These are phyloP conservation scores for Ceratobasidium sp. DNA, from an alignment of 1,284 basidiomycete genomes.

Conservation along the genomic window DNA sequence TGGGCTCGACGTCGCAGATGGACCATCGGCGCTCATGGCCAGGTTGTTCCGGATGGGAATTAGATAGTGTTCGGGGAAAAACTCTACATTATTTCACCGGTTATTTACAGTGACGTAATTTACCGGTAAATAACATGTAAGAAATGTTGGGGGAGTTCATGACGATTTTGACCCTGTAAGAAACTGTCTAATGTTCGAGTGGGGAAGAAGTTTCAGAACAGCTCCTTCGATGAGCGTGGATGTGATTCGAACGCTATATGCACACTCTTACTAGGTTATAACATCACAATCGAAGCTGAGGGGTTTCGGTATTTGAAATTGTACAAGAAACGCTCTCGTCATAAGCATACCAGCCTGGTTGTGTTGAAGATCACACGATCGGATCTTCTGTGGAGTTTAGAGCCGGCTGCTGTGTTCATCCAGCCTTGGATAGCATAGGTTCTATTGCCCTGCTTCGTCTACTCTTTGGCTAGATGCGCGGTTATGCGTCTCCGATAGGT, in stretches of 20 bases:
- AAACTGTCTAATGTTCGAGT: not conserved
- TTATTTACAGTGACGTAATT: not conserved
- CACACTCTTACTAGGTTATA: not conserved
- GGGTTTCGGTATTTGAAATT: not conserved
- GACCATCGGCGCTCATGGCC: too few species aligned
- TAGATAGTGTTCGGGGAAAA: not conserved
- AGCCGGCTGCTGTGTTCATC: not conserved
- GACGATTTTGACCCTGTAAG: not conserved
- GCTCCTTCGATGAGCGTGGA: not conserved
- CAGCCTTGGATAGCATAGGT: too few species aligned
- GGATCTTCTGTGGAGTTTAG: not conserved
- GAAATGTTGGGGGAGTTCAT: not conserved
- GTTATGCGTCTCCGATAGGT: too few species aligned
- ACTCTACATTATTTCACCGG: not conserved
- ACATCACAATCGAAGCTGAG: not conserved
- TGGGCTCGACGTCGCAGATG: too few species aligned
- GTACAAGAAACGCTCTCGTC: not conserved
- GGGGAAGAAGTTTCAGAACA: not conserved
- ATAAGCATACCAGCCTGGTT: not conserved
- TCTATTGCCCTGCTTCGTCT: too few species aligned
- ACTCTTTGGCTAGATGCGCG: too few species aligned
- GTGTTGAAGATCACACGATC: not conserved
- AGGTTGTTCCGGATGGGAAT: too few species aligned
- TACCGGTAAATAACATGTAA: not conserved
- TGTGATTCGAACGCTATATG: not conserved